Conservation (phyloP, 1,284 basidiomycete species). For the Mycena sp. region DNA sequence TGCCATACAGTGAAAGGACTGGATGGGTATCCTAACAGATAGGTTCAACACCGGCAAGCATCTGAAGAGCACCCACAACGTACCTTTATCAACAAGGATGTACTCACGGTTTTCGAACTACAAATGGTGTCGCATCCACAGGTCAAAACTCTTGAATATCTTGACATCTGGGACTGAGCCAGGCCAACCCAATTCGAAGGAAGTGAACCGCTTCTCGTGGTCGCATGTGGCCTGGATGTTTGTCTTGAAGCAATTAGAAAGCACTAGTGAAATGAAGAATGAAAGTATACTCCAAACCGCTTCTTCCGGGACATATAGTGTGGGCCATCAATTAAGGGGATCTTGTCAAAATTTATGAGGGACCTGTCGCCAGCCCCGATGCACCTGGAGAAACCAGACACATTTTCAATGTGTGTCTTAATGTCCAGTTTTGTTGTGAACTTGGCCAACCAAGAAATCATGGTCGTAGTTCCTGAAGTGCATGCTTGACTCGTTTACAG, state of each 20-base stretch:
- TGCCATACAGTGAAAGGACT: conserved; percentile 33
- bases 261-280: not conserved
- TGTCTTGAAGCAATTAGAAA: conserved; percentile 20
- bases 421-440: not conserved
- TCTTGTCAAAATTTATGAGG: conserved; percentile 30
- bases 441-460: conserved; percentile 1
- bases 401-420: not conserved
- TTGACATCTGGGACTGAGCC: conserved; percentile 36
- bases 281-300: conserved; percentile 27
- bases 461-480: conserved; percentile 3
- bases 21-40: conserved; percentile 35
- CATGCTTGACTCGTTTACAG: conserved; percentile 11
- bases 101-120: conserved; percentile 35
- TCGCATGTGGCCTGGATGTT: conserved; percentile 40
- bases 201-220: conserved; percentile 33
- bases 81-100: conserved; percentile 43
- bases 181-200: conserved; percentile 42
- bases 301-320: conserved; percentile 30
- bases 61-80: conserved; percentile 14
- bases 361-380: conserved; percentile 37
- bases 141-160: conserved; percentile 36
- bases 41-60: not conserved
- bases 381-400: conserved; percentile 35
- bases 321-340: conserved; percentile 26
- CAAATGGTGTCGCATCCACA: conserved; percentile 34